Evolutionary conservation across 2,329 filamentous ascomycete species (phyloP).

Genomic region (Aspergillus sp.): DNA sequence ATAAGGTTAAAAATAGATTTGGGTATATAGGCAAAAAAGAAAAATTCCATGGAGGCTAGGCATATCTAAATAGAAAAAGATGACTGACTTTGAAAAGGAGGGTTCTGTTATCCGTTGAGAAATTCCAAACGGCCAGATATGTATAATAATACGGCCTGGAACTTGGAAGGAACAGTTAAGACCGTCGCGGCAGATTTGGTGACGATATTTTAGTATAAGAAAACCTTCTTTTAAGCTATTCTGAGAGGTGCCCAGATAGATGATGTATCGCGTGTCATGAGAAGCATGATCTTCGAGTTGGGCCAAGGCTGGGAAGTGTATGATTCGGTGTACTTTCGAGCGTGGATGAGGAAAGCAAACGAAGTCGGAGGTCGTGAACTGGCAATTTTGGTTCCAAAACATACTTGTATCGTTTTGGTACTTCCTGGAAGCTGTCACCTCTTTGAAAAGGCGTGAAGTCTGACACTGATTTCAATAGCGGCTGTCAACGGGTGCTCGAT

Average conservation of each 20-base stretch:
- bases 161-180: background rate
- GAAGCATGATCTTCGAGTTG: background rate
- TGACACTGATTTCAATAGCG: background rate
- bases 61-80: slow-evolving; percentile 4
- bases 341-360: background rate
- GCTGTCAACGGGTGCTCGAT: background rate
- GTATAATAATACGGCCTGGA: background rate
- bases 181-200: background rate
- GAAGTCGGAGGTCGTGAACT: background rate
- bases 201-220: background rate
- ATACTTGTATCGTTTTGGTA: background rate
- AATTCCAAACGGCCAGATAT: background rate
- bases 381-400: slow-evolving; percentile 1
- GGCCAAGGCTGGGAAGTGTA: background rate
- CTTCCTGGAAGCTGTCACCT: background rate
- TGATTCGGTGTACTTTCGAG: slow-evolving; percentile 3
- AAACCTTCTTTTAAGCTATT: background rate
- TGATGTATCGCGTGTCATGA: background rate
- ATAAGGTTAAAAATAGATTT: slow-evolving; percentile 8
- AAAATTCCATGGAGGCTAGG: background rate
- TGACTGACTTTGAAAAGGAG: background rate
- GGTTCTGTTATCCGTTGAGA: background rate
- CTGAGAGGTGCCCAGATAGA: background rate
- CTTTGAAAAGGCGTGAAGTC: background rate
- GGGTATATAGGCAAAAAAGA: slow-evolving; percentile 16